These are phyloP conservation scores for Pestalotiopsis sp. DNA, from an alignment of 2,329 filamentous ascomycete genomes.

Conservation along the genomic window DNA sequence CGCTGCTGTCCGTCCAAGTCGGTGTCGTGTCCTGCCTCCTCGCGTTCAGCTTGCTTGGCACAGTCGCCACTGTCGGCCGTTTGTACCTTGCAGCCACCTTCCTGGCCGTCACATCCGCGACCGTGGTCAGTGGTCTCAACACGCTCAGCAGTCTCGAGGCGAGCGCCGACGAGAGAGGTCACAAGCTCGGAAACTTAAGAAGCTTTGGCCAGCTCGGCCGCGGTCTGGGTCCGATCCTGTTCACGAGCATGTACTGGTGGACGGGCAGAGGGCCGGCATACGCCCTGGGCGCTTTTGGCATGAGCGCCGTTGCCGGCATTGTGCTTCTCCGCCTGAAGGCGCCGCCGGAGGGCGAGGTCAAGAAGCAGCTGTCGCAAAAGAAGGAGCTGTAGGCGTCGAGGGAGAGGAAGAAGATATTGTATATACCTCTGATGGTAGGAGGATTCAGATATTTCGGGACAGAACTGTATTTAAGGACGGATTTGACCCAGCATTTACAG, in stretches of 20 bases:
- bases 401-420: neutral
- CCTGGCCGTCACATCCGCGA: conserved; percentile 87
- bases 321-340: conserved; percentile 73
- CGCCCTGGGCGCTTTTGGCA: conserved; percentile 74
- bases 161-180: conserved; percentile 74
- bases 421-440: neutral
- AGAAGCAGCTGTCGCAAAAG: conserved; percentile 18
- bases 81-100: conserved; percentile 83
- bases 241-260: conserved; percentile 99
- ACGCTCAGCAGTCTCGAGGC: conserved; percentile 91
- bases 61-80: conserved; percentile 64
- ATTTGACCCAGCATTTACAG: neutral
- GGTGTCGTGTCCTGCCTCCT: conserved; percentile 76
- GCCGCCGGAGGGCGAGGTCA: conserved; percentile 44
- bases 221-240: conserved; percentile 82
- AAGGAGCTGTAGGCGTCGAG: conserved; percentile 25
- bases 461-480: neutral
- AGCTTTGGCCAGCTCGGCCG: conserved; percentile 84
- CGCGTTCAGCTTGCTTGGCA: conserved; percentile 78
- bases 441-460: neutral
- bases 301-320: conserved; percentile 69
- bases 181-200: conserved; percentile 81
- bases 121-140: conserved; percentile 92
- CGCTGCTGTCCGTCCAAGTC: conserved; percentile 74
- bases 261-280: conserved; percentile 87